Base-by-base conservation (phyloP, 2,329 filamentous ascomycete genomes). In the Cladorrhinum sp. region DNA sequence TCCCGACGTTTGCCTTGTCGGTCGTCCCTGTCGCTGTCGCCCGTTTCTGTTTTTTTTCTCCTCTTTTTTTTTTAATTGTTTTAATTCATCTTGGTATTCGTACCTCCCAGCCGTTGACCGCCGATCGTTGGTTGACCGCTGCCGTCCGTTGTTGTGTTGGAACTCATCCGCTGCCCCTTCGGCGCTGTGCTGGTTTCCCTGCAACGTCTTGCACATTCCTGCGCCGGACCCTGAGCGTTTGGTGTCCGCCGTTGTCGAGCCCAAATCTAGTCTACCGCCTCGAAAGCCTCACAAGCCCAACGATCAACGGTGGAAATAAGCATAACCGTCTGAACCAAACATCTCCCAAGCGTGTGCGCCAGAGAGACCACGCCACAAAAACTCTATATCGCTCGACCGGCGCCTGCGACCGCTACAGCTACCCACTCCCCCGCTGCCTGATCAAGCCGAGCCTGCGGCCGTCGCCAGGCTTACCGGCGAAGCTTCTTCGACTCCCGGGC, bases 11-110 rank as follows among this genome's bases (percentile, higher is more conserved):
- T 30, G 12, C 20, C 42, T 39, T 30, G 54, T 57, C 24, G 21
- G 4, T 33, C 62, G 20, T 56, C 52, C 23, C 58, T 61, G 57
- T 55, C 60, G 61, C 59, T 64, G 61, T 60, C 65, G 57, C 61
- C 64, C 59, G 60, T 62, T 67, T 50, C 12, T 36, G 53, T 26
- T 33, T 21, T 46, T 5, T 20, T 46, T 50, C n/a, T 36, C 52
- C 23, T 46, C n/a, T 46, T 5, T 46, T 46, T 46, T 46, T 46
- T 12, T 20, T 46, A 18, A 2, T 18, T 21, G 42, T 46, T 46
- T 46, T 46, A 46, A 46, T 46, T 12, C n/a, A 46, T 16, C 18
- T 21, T 18, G 18, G 8, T 18, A 18, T 46, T 4, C 18, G n/a
- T 46, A 46, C 18, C 46, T 46, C n/a, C n/a, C n/a, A 18, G 5